A percentile compares a stretch with the other conserved stretches of the same genome.
phyloP scores from a whole-genome alignment of 805 yeast genomes.

The Tetrapisispora phaffii region DNA sequence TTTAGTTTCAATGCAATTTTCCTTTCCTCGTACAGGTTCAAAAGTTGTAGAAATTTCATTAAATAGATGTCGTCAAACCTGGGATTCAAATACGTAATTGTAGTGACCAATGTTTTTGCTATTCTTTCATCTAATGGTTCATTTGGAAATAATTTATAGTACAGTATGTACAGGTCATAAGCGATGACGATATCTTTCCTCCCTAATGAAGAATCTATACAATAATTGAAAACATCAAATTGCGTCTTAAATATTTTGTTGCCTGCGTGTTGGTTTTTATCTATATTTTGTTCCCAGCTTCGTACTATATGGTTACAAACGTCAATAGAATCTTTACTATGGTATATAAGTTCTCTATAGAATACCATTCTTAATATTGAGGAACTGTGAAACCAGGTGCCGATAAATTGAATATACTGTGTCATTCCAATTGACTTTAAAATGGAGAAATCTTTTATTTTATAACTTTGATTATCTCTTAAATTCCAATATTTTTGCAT shows the following conservation, averaged over 20 bases:
- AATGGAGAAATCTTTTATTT: neutral
- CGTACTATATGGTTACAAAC: neutral
- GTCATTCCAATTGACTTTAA: neutral
- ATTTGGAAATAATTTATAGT: conserved; percentile 7
- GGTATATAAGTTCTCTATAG: conserved; percentile 8
- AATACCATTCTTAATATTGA: conserved; percentile 8
- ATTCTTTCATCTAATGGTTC: conserved; percentile 4
- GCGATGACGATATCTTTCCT: conserved; percentile 15
- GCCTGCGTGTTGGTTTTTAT: neutral
- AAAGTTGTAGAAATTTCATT: conserved; percentile 9
- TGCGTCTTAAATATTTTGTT: neutral
- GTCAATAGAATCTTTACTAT: neutral
- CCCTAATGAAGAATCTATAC: conserved; percentile 11
- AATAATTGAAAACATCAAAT: conserved; percentile 10
- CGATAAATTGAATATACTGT: conserved; percentile 1
- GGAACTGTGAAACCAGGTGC: conserved; percentile 4
- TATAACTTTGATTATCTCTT: neutral
- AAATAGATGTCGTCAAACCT: conserved; percentile 13
- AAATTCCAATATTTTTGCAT: neutral
- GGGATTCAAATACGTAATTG: conserved; percentile 18
- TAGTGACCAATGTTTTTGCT: conserved; percentile 10
- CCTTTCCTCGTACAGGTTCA: conserved; percentile 6
- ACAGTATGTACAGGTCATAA: conserved; percentile 15
- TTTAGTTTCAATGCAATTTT: conserved; percentile 4
- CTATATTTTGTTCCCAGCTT: neutral